Conservation (phyloP, 805 yeast species). For the Jamesozyma spencerorum region DNA sequence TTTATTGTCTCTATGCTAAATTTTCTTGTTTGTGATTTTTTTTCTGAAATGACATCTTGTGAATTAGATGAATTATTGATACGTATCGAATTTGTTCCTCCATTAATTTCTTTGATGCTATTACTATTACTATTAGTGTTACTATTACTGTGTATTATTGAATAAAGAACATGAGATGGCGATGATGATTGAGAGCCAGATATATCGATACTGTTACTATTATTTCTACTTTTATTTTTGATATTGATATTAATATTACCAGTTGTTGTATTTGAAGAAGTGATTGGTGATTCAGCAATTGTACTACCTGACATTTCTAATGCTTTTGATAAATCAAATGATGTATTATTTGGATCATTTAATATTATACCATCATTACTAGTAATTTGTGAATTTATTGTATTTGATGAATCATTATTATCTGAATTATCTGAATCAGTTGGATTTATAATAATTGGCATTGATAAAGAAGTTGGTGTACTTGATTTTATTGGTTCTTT, state of each 20-base stretch:
- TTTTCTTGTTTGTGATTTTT: neutral
- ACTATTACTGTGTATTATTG: neutral
- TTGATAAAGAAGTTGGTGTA: neutral
- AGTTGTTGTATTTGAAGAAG: neutral
- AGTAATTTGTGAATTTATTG: too few species aligned
- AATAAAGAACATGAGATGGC: neutral
- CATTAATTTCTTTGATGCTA: neutral
- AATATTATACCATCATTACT: neutral
- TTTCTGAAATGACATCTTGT: neutral
- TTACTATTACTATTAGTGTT: neutral
- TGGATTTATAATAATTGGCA: neutral
- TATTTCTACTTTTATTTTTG: neutral
- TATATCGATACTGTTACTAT: neutral
- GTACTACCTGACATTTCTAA: conserved; percentile 3
- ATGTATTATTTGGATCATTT: conserved; percentile 1
- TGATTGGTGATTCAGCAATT: neutral
- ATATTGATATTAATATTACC: too few species aligned
- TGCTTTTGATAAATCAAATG: conserved; percentile 7
- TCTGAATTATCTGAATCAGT: too few species aligned
- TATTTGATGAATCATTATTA: too few species aligned
- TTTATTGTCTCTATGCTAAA: conserved; percentile 1
- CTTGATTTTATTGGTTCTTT: neutral
- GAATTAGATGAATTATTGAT: neutral
- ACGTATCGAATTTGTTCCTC: neutral
- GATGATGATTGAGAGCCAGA: neutral